These are phyloP conservation scores for Thuidium tamariscinum DNA, from an alignment of 225 moss, liverwort and hornwort species.

Conservation along the genomic window DNA sequence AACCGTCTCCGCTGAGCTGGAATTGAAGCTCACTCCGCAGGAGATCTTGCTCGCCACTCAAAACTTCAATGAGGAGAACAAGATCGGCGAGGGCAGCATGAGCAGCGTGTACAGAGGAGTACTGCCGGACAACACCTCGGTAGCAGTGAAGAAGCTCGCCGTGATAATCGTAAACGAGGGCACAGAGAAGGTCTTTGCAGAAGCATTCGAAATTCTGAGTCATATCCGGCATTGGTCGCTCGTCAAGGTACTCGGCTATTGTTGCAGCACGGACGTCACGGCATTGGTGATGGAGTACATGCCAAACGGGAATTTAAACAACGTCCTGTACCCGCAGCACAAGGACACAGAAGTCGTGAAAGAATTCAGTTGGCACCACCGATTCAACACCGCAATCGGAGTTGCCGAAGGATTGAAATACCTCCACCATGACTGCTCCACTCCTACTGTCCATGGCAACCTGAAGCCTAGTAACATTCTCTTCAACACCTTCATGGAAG, in stretches of 20 bases:
- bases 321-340: conserved; percentile 3
- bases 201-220: conserved; percentile 12
- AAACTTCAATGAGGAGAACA: conserved; percentile 5
- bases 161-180: background rate
- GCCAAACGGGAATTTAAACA: conserved; percentile 25
- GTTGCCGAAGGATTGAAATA: conserved; percentile 27
- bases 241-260: conserved; percentile 38
- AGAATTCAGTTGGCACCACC: conserved; percentile 21
- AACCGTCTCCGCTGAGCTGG: conserved; percentile 9
- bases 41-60: conserved; percentile 14
- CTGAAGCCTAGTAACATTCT: conserved; percentile 34
- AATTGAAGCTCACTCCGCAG: conserved; percentile 6
- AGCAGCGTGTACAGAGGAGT: conserved; percentile 28
- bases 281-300: conserved; percentile 39
- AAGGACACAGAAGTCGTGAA: background rate
- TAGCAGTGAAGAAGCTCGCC: conserved; percentile 35
- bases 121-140: background rate
- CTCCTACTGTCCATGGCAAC: conserved; percentile 28
- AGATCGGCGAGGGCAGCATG: conserved; percentile 20
- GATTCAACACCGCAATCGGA: conserved; percentile 21
- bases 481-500: conserved; percentile 37
- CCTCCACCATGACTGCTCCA: conserved; percentile 43
- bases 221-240: conserved; percentile 35
- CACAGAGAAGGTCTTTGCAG: background rate
- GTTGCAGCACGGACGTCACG: conserved; percentile 23